phyloP scores from a whole-genome alignment of 257 asterid genomes.

The Salvia miltiorrhiza region DNA sequence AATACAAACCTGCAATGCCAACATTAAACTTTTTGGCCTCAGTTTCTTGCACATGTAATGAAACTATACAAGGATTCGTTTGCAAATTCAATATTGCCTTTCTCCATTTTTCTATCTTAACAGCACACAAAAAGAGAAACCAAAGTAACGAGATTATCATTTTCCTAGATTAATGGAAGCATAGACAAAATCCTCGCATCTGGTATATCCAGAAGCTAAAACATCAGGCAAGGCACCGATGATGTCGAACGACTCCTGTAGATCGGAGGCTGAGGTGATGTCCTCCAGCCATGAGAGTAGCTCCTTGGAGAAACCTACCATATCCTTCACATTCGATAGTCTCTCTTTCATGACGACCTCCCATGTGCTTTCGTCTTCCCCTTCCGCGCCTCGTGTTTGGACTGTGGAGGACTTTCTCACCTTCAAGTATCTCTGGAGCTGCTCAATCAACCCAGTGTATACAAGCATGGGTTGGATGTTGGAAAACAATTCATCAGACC shows the following conservation, averaged over 20 bases:
- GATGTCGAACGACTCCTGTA: conserved; percentile 85
- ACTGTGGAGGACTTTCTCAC: conserved; percentile 34
- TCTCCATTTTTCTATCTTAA: background rate
- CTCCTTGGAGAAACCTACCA: conserved; percentile 88
- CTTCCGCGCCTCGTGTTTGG: conserved; percentile 32
- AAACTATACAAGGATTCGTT: background rate
- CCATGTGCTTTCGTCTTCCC: conserved; percentile 63
- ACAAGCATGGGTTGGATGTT: conserved; percentile 90
- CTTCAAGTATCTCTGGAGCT: conserved; percentile 84
- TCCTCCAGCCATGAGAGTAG: conserved; percentile 83
- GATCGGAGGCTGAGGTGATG: conserved; percentile 60
- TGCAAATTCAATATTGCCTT: background rate
- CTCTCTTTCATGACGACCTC: conserved; percentile 82
- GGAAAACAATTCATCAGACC: conserved; percentile 52
- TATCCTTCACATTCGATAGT: conserved; percentile 63
- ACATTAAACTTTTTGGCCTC: background rate
- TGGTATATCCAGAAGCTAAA: conserved; percentile 46
- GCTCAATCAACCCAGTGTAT: conserved; percentile 89
- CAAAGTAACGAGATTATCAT: conserved; percentile 20
- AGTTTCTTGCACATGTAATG: background rate
- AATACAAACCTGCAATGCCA: background rate
- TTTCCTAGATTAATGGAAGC: conserved; percentile 70
- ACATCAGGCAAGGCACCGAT: conserved; percentile 74
- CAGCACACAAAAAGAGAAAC: background rate
- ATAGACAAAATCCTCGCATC: conserved; percentile 76